phyloP scores from a whole-genome alignment of 2,329 filamentous ascomycete species.

The Fusarium anguioides region DNA sequence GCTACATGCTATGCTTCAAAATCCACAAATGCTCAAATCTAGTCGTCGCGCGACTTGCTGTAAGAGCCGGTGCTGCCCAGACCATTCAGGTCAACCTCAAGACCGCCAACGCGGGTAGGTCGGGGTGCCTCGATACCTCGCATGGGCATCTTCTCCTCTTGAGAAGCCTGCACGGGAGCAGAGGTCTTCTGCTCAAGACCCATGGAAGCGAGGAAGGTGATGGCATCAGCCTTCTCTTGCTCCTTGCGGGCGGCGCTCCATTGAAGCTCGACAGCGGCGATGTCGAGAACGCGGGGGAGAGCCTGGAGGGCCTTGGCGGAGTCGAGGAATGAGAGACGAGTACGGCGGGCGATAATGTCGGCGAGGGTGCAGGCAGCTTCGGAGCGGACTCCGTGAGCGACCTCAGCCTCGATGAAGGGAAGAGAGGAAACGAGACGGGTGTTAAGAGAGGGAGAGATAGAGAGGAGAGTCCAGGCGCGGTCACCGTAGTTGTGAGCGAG shows the following conservation, averaged over 20 bases:
- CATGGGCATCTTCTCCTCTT: constrained; percentile 22
- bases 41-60: constrained; percentile 25
- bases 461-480: constrained; percentile 77
- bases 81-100: constrained; percentile 31
- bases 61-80: constrained; percentile 22
- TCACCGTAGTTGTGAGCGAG: constrained; percentile 57
- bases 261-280: constrained; percentile 76
- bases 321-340: constrained; percentile 80
- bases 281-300: constrained; percentile 75
- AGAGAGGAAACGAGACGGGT: constrained; percentile 72
- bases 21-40: neutral
- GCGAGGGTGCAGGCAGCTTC: constrained; percentile 79
- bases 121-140: constrained; percentile 13
- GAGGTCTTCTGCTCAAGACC: constrained; percentile 50
- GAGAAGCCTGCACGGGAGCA: neutral
- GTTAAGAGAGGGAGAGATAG: constrained; percentile 64
- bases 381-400: constrained; percentile 76
- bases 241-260: constrained; percentile 72
- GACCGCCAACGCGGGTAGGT: constrained; percentile 20
- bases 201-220: constrained; percentile 59
- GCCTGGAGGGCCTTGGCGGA: constrained; percentile 76
- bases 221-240: constrained; percentile 64
- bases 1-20: constrained; percentile 24
- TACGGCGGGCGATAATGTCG: constrained; percentile 77
- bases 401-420: constrained; percentile 79